These are phyloP conservation scores for Calonectria naviculata DNA, from an alignment of 2,329 filamentous ascomycete genomes.

Conservation along the genomic window DNA sequence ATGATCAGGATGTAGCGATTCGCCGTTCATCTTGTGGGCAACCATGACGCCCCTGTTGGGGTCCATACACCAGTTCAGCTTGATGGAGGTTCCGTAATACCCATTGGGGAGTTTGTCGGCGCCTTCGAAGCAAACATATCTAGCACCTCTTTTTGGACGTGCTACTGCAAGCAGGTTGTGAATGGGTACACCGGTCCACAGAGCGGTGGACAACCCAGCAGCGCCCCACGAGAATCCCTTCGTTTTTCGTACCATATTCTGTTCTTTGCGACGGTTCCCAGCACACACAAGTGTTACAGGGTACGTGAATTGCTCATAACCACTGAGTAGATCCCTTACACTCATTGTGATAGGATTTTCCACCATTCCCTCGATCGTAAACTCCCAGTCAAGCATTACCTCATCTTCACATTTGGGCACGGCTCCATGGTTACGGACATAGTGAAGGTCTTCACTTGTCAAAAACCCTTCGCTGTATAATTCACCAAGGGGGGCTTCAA, in stretches of 20 bases:
- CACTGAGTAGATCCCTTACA: slow-evolving; percentile 76
- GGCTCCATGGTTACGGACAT: slow-evolving; percentile 89
- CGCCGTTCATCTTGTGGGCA: slow-evolving; percentile 92
- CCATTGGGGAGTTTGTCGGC: slow-evolving; percentile 91
- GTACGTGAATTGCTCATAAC: slow-evolving; percentile 85
- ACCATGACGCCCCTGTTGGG: slow-evolving; percentile 86
- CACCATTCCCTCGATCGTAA: slow-evolving; percentile 86
- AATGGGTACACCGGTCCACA: slow-evolving; percentile 88
- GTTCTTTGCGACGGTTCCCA: slow-evolving; percentile 91
- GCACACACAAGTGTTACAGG: slow-evolving; percentile 93
- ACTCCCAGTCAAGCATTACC: slow-evolving; percentile 82
- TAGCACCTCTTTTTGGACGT: slow-evolving; percentile 74
- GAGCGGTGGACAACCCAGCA: slow-evolving; percentile 85
- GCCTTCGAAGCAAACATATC: slow-evolving; percentile 91
- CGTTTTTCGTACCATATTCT: slow-evolving; percentile 89
- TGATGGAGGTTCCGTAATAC: slow-evolving; percentile 88
- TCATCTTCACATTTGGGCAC: slow-evolving; percentile 81
- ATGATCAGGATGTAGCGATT: slow-evolving; percentile 83
- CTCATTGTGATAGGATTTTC: slow-evolving; percentile 79
- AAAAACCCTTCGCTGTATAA: slow-evolving; percentile 86
- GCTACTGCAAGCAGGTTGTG: slow-evolving; percentile 77
- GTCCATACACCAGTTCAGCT: slow-evolving; percentile 90
- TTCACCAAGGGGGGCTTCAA: slow-evolving; percentile 83
- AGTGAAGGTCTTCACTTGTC: slow-evolving; percentile 89
- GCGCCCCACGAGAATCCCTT: slow-evolving; percentile 97